A percentile compares a stretch with the other conserved stretches of the same genome.
These are phyloP conservation scores for Quercus agrifolia DNA, from an alignment of 306 rosid species.

Conservation along the genomic window DNA sequence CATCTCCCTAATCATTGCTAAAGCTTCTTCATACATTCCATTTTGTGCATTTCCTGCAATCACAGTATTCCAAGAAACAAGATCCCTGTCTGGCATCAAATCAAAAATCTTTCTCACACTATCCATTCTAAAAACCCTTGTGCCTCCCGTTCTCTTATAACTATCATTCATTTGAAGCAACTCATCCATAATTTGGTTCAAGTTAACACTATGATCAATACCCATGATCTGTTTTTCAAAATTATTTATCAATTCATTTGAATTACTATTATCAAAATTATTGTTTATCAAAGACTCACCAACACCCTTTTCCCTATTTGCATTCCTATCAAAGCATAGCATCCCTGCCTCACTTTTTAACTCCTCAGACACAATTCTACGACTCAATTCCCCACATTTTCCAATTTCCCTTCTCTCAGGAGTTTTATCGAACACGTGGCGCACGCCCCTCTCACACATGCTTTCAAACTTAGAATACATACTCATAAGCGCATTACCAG, in stretches of 20 bases:
- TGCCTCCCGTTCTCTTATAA: not conserved
- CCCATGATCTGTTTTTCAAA: not conserved
- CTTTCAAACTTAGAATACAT: slow-evolving; percentile 57
- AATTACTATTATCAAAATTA: not conserved
- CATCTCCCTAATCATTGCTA: slow-evolving; percentile 60
- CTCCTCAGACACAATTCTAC: not conserved
- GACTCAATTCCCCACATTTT: not conserved
- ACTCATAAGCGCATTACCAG: slow-evolving; percentile 74
- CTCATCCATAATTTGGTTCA: not conserved
- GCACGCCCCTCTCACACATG: slow-evolving; percentile 11
- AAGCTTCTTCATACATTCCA: slow-evolving; percentile 56
- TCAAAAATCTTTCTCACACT: slow-evolving; percentile 66
- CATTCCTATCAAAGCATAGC: not conserved
- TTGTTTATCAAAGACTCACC: slow-evolving; percentile 1
- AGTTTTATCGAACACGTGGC: slow-evolving; percentile 35
- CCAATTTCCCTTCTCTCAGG: slow-evolving; percentile 15
- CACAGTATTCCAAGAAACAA: slow-evolving; percentile 91
- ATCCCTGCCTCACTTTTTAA: not conserved
- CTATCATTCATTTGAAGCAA: not conserved
- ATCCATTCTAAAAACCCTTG: slow-evolving; percentile 8
- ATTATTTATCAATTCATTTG: not conserved
- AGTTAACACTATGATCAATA: not conserved
- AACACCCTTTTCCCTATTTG: slow-evolving; percentile 3
- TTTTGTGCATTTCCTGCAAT: slow-evolving; percentile 66
- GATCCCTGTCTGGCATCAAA: slow-evolving; percentile 55